phyloP scores from a whole-genome alignment of 805 yeast genomes.

The Hanseniaspora lachancei region DNA sequence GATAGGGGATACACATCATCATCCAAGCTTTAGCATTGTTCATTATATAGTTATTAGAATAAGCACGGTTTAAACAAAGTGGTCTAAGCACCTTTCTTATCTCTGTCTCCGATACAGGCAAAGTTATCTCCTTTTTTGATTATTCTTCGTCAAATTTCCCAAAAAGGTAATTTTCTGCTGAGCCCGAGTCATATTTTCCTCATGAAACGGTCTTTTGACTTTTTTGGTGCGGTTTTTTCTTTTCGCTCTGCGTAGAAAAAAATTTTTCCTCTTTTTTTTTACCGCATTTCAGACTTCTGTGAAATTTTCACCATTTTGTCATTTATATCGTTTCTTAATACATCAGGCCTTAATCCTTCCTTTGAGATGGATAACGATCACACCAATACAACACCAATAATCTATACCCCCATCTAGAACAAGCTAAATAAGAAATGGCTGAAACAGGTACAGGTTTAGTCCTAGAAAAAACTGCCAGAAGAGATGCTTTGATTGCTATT shows the following conservation, averaged over 20 bases:
- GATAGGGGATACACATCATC: conserved; percentile 34
- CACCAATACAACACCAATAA: neutral
- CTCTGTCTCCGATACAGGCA: neutral
- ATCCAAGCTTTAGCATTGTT: neutral
- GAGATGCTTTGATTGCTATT: conserved; percentile 81
- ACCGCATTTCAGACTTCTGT: too few relatives aligned
- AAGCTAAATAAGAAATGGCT: conserved; percentile 12
- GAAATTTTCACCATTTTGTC: too few relatives aligned
- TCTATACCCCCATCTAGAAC: neutral
- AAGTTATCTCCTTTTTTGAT: too few relatives aligned
- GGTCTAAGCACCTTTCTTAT: neutral
- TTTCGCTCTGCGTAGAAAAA: neutral
- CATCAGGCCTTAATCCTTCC: neutral
- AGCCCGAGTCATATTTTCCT: neutral
- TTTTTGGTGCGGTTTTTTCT: too few relatives aligned
- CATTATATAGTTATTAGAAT: too few relatives aligned
- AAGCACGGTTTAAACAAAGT: neutral
- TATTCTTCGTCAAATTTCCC: neutral
- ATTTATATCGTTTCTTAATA: too few relatives aligned
- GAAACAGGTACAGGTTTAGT: conserved; percentile 25
- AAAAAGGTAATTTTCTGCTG: neutral
- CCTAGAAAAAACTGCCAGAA: conserved; percentile 63
- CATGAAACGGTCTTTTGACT: neutral
- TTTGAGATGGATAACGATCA: neutral
- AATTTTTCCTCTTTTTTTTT: too few relatives aligned